Base-by-base conservation (phyloP, 306 rosid species). In the Prunus armeniaca region DNA sequence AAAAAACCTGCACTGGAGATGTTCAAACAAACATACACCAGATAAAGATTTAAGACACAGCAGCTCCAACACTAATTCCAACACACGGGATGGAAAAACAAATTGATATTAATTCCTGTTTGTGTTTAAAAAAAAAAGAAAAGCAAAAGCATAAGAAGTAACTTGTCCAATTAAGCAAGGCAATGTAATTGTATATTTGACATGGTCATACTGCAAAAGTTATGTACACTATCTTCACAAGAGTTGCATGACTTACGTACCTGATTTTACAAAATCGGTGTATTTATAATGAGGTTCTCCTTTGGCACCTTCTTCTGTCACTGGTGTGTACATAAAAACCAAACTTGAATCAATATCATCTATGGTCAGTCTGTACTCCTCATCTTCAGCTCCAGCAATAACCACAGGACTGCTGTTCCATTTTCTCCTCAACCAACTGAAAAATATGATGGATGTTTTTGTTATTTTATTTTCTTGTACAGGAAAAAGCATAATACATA, bases 301-400 rank as follows among this genome's bases (percentile, higher is more conserved):
- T 82, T 92, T 95, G 77, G 91, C 91, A 81, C 98, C 98, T 81
- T 87, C 97, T 87, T 88, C 93, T 58, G 97, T 89, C 54, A 95
- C 97, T 12, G 99, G 98, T 27, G 98, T 95, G 87, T 91, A 95
- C 99, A 95, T 95, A 84, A 90, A 95, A 81, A 92, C 99, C 84
- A 95, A 86, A 87, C 97, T 95, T 56, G 99, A 89, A 88, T 85
- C 97, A 56, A 95, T 82, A 77, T 95, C 99, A 83, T 95, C 93
- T 82, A 92, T 77, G 52, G 89, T 82, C 69, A 91, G 84, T 68
- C 67, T 82, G 85, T 89, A 91, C 82, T 89, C 97, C 77, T 91
- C 97, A 58, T 87, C 97, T 86, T 95, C 98, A 69, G 97, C 98
- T 78, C 97, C 99, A 74, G 83, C 84, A 85, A 95, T 95, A 38